A percentile compares a stretch with the other conserved stretches of the same genome.
Evolutionary conservation across 139 green algal species (phyloP).

Genomic region (Micractinium conductrix): DNA sequence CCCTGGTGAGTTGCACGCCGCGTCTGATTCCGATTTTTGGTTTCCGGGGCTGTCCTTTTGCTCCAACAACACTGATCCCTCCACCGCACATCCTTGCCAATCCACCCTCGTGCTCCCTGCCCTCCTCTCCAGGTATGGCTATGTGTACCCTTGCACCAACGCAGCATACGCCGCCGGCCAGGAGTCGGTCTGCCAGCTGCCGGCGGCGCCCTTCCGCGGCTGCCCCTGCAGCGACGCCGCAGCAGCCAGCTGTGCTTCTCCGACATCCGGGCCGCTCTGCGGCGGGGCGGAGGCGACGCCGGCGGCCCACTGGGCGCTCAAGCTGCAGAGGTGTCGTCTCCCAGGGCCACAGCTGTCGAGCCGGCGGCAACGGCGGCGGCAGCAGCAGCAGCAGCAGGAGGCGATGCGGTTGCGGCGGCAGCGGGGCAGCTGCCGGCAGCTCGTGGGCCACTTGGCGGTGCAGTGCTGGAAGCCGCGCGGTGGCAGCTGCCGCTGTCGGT

Average conservation of each 20-base stretch:
- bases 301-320: too few relatives aligned
- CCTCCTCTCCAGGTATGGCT: constrained; percentile 51
- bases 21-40: not conserved
- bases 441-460: not conserved
- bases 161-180: not conserved
- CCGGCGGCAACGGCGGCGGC: too few relatives aligned
- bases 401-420: not conserved
- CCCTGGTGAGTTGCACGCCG: constrained; percentile 50
- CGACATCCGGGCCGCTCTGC: constrained; percentile 31
- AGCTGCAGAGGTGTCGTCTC: too few relatives aligned
- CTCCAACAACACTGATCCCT: not conserved
- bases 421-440: not conserved
- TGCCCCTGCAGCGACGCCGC: constrained; percentile 60
- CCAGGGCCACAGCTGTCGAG: not conserved
- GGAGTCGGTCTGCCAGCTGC: constrained; percentile 46
- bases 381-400: not conserved
- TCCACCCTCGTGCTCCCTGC: not conserved
- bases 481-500: not conserved
- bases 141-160: constrained; percentile 56
- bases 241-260: constrained; percentile 42
- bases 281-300: not conserved
- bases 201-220: constrained; percentile 37
- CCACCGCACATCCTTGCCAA: not conserved
- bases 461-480: not conserved
- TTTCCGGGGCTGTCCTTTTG: not conserved